Evolutionary conservation across 768 basidiomycete genomes (phyloP).

Genomic region (Phlebiopsis flavidoalba): DNA sequence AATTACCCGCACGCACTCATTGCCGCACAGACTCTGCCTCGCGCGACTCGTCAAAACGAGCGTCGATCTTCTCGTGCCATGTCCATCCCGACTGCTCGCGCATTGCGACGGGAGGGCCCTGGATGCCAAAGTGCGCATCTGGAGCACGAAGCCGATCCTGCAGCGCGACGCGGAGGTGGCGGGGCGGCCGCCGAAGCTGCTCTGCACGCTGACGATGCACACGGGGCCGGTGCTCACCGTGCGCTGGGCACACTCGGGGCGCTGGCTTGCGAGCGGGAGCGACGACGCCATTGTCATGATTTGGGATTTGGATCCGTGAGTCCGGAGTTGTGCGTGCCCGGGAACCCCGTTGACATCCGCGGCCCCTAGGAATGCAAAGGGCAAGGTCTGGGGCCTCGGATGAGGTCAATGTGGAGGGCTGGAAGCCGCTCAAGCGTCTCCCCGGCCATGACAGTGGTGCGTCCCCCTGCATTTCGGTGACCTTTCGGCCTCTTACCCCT

Average conservation of each 20-base stretch:
- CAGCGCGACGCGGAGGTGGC: constrained; percentile 61
- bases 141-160: constrained; percentile 96
- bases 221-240: constrained; percentile 90
- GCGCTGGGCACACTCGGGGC: constrained; percentile 89
- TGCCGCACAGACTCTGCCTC: constrained; percentile 38
- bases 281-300: constrained; percentile 96
- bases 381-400: constrained; percentile 93
- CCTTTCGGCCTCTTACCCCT: background rate
- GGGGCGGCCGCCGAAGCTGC: constrained; percentile 73
- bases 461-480: constrained; percentile 18
- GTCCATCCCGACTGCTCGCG: constrained; percentile 95
- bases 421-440: constrained; percentile 90
- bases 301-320: constrained; percentile 96
- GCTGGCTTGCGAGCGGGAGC: constrained; percentile 93
- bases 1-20: background rate
- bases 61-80: constrained; percentile 88
- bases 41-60: constrained; percentile 58
- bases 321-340: constrained; percentile 16
- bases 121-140: constrained; percentile 94
- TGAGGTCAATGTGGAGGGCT: constrained; percentile 94
- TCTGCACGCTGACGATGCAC: constrained; percentile 91
- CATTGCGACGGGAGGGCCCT: constrained; percentile 96
- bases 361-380: constrained; percentile 57
- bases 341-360: background rate
- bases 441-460: constrained; percentile 93